phyloP scores from a whole-genome alignment of 805 yeast genomes.

The Wickerhamiella alocasiicola region DNA sequence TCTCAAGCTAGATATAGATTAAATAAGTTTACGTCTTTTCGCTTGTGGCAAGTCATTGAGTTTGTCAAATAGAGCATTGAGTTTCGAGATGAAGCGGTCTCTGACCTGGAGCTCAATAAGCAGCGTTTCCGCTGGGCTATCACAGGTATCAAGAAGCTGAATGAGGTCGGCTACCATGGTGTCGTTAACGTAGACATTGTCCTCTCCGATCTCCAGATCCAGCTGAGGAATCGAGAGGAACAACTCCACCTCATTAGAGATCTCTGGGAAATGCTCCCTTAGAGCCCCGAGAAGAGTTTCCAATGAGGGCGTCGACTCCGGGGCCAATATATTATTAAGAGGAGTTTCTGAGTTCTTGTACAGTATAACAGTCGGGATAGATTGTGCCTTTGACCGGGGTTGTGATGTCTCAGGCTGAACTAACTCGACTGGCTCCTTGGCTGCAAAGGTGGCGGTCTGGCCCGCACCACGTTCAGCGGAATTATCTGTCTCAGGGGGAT shows the following conservation, averaged over 20 bases:
- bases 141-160: constrained; percentile 17
- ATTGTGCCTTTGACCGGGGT: no score
- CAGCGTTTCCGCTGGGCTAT: constrained; percentile 11
- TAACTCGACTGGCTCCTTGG: no score
- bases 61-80: constrained; percentile 16
- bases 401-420: no score
- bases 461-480: no score
- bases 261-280: constrained; percentile 13
- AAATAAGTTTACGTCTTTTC: constrained; percentile 4
- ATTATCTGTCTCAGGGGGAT: no score
- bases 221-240: constrained; percentile 18
- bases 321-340: no score
- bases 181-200: constrained; percentile 21
- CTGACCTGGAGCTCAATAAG: constrained; percentile 13
- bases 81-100: constrained; percentile 18
- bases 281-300: constrained; percentile 16
- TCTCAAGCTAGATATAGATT: background rate
- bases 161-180: constrained; percentile 20
- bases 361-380: no score
- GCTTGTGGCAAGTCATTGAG: constrained; percentile 13
- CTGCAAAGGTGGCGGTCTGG: no score
- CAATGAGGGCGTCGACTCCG: no score
- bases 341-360: no score
- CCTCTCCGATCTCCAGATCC: constrained; percentile 21
- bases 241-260: constrained; percentile 16